Conservation (phyloP, 2,329 filamentous ascomycete species). For the Sclerotinia trifoliorum region DNA sequence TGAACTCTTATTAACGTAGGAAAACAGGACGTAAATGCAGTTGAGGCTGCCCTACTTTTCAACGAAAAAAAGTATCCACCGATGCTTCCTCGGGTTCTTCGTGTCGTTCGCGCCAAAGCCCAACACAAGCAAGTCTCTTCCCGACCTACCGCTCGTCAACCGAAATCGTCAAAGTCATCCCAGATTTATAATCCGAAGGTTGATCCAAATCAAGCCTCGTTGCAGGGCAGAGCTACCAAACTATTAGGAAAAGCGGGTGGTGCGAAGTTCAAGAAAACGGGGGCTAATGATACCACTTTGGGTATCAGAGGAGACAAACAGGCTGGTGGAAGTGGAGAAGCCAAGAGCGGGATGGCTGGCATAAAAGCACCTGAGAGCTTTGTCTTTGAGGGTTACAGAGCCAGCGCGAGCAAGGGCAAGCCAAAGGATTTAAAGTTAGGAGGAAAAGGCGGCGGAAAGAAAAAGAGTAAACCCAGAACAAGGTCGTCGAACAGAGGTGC, state of each 20-base stretch:
- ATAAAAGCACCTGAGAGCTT: conserved; percentile 62
- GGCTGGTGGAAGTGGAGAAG: conserved; percentile 14
- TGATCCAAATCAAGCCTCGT: conserved; percentile 66
- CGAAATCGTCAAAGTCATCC: conserved; percentile 40
- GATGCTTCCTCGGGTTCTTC: conserved; percentile 83
- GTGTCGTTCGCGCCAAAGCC: conserved; percentile 71
- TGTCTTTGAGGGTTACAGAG: conserved; percentile 79
- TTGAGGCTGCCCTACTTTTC: conserved; percentile 85
- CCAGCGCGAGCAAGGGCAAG: conserved; percentile 63
- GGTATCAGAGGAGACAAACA: conserved; percentile 29
- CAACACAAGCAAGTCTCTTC: conserved; percentile 43
- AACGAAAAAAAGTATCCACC: conserved; percentile 92
- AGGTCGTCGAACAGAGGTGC: conserved; percentile 40
- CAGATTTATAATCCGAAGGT: conserved; percentile 65
- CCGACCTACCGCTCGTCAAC: conserved; percentile 36
- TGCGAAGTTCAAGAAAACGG: conserved; percentile 39
- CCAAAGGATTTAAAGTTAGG: conserved; percentile 60
- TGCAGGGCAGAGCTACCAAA: conserved; percentile 70
- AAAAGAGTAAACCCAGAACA: conserved; percentile 46
- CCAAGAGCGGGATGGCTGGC: conserved; percentile 31
- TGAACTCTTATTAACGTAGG: conserved; percentile 23
- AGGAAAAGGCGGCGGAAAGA: conserved; percentile 54
- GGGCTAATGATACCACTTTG: conserved; percentile 35
- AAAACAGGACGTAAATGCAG: conserved; percentile 70
- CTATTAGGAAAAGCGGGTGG: conserved; percentile 70